Percentiles rank a stretch among this genome's conserved stretches.
Conservation (phyloP, 495 filamentous ascomycete genomes). For the Daldinia concentrica region DNA sequence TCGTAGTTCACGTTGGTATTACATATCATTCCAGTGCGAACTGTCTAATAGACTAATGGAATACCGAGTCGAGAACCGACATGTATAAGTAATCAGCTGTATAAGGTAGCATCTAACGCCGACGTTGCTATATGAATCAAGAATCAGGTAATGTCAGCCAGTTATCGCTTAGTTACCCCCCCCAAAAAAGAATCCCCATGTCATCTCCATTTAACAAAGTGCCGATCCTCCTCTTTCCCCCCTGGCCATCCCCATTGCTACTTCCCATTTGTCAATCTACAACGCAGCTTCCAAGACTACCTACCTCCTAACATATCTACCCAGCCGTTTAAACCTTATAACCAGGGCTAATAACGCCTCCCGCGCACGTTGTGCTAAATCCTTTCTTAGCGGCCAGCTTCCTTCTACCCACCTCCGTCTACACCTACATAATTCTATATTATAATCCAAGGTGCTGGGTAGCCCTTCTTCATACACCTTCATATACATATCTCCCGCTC, state of each 20-base stretch:
- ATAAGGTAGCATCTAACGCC: conserved; percentile 1
- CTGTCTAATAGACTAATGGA: neutral
- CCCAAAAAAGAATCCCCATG: conserved; percentile 16
- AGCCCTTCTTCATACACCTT: neutral
- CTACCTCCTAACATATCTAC: neutral
- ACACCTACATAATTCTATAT: conserved; percentile 20
- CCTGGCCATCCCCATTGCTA: conserved; percentile 9
- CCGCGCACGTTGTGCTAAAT: conserved; percentile 18
- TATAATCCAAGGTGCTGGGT: conserved; percentile 10
- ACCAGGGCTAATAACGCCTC: conserved; percentile 13
- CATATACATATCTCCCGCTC: conserved; percentile 15
- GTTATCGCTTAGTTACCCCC: conserved; percentile 4
- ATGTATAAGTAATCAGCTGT: neutral
- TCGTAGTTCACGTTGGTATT: conserved; percentile 1
- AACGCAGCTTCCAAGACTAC: neutral
- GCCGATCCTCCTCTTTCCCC: conserved; percentile 33
- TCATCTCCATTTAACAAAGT: conserved; percentile 35
- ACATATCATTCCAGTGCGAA: neutral
- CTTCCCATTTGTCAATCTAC: conserved; percentile 9
- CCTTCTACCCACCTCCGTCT: neutral
- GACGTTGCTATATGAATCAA: too few relatives aligned
- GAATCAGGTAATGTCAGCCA: conserved; percentile 3
- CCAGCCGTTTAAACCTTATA: conserved; percentile 5
- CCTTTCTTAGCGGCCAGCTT: conserved; percentile 1
- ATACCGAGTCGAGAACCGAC: conserved; percentile 6